Evolutionary conservation across 345 rosid species (phyloP), one percentile per base, ranked within the genome.

Genomic region (Eucalyptus curtisii): DNA sequence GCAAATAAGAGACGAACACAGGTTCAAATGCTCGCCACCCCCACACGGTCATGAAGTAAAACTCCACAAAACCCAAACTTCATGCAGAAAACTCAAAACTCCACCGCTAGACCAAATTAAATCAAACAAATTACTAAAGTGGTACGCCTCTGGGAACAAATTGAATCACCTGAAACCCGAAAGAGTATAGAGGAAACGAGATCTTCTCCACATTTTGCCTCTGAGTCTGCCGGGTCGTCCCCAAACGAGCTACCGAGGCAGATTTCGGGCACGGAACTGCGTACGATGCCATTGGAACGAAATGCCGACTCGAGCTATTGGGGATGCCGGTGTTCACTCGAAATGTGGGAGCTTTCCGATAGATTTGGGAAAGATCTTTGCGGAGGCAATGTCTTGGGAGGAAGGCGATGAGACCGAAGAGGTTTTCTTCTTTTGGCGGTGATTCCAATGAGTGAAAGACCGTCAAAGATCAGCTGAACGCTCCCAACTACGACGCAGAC

Each of bases 181-280:
- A 76, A 86, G 71, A 66, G 55, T 10, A 40, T 11, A 24, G 47
- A 40, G 91, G 88, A 88, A 92, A 91, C 22, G 91, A 93, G 90
- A 91, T 30, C 71, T 61, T 91, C 76, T 76, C 91, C 86, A 61
- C 84, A 76, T 76, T 86, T 53, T 86, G 88, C 16, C 55, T 82
- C 40, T 90, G 86, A 88, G 45, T 80, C 79, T 87, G 90, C 53
- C 89, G 90, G 86, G 89, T n/a, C 90, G 96, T 93, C 90, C 95
- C 93, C 80, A 90, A 87, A 27, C 92, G 87, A 91, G 91, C 91
- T 49, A 88, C 85, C n/a, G 91, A 88, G 88, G 93, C 91, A 88
- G 95, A 91, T 90, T 96, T 97, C 82, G 97, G 94, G 90, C 93
- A 94, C 40, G 99, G 95, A 86, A 93, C 92, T 2, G 96, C 91